These are phyloP conservation scores for Colletotrichum sp. DNA, from an alignment of 2,329 filamentous ascomycete species.

Conservation along the genomic window DNA sequence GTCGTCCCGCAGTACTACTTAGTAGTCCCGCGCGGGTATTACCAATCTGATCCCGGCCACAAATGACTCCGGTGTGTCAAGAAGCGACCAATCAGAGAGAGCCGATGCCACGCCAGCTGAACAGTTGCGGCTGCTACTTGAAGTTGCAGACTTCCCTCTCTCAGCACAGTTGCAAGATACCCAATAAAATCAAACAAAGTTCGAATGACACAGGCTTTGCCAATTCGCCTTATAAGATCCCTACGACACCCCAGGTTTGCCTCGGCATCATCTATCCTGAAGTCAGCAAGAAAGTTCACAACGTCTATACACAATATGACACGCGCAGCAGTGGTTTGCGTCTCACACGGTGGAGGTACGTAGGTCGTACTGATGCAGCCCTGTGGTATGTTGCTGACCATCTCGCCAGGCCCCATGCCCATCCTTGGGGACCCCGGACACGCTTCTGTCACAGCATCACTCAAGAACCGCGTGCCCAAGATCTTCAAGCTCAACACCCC, in stretches of 20 bases:
- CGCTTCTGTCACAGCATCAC: conserved; percentile 53
- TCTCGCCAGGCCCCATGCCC: conserved; percentile 56
- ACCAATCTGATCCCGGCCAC: conserved; percentile 16
- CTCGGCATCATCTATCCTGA: not conserved
- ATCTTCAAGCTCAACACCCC: conserved; percentile 59
- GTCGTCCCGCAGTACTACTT: not conserved
- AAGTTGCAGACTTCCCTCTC: not conserved
- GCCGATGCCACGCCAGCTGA: not conserved
- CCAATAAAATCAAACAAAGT: not conserved
- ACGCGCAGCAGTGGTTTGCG: conserved; percentile 49
- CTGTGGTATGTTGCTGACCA: not conserved
- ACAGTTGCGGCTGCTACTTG: not conserved
- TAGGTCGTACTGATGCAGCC: not conserved
- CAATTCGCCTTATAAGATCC: not conserved
- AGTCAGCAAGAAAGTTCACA: not conserved
- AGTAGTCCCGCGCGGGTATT: conserved; percentile 19
- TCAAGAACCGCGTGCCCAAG: conserved; percentile 58
- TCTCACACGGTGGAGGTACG: conserved; percentile 55
- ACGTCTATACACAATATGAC: conserved; percentile 36
- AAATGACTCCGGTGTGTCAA: not conserved
- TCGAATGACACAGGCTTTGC: not conserved
- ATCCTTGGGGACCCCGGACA: conserved; percentile 60
- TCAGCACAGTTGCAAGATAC: not conserved
- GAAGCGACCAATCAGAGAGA: not conserved
- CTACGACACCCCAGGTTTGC: not conserved